A percentile compares a stretch with the other conserved stretches of the same genome.
Evolutionary conservation across 176 grass and related monocot genomes (phyloP).

Genomic region (Eremochloa ophiuroides): DNA sequence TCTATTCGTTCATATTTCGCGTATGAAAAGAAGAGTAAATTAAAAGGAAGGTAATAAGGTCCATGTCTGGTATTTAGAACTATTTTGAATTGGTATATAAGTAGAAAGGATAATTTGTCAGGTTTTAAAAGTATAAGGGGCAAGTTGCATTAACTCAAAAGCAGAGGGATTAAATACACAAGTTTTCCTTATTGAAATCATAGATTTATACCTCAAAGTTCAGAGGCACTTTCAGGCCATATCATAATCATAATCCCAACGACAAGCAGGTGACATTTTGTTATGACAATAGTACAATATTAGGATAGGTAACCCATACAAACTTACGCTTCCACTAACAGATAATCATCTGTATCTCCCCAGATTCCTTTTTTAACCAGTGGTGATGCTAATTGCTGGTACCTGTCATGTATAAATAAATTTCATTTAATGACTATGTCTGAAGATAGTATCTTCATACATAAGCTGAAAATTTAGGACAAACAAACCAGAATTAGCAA

Average conservation of each 20-base stretch:
- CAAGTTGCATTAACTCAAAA: neutral
- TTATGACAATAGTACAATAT: neutral
- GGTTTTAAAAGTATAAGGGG: neutral
- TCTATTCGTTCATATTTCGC: neutral
- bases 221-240: neutral
- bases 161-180: neutral
- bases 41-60: neutral
- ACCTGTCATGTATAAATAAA: constrained; percentile 33
- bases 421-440: constrained; percentile 8
- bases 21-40: neutral
- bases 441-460: constrained; percentile 13
- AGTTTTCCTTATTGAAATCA: neutral
- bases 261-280: constrained; percentile 13
- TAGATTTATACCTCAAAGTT: neutral
- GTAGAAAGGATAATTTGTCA: neutral
- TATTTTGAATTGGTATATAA: neutral
- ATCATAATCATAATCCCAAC: neutral
- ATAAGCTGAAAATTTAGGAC: neutral
- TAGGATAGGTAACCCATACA: neutral
- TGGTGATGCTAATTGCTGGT: constrained; percentile 58
- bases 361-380: constrained; percentile 57
- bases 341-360: constrained; percentile 69
- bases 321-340: constrained; percentile 65
- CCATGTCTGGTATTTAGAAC: neutral
- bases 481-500: neutral